Conservation (phyloP, 805 yeast genomes). For the Ogataea dorogensis region DNA sequence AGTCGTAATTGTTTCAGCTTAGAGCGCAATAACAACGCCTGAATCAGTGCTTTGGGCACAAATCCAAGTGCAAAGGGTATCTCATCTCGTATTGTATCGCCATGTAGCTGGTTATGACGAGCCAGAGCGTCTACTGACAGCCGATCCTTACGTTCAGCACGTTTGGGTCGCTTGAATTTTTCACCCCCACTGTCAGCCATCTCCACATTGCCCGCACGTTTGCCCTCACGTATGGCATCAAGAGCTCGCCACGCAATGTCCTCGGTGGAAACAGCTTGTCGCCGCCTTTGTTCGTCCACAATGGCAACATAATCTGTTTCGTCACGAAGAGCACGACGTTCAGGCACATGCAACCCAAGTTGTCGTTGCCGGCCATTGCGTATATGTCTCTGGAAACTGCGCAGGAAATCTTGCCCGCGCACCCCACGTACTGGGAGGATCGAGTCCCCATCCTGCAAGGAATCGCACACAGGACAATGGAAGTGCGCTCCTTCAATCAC, state of each 20-base stretch:
- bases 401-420: constrained; percentile 17
- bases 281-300: constrained; percentile 22
- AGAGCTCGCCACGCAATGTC: constrained; percentile 30
- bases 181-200: constrained; percentile 2
- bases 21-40: constrained; percentile 52
- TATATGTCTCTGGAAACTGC: constrained; percentile 25
- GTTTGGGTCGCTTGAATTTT: constrained; percentile 18
- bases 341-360: constrained; percentile 22
- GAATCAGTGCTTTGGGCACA: constrained; percentile 56
- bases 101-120: constrained; percentile 13
- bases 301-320: constrained; percentile 17
- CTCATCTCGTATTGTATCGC: constrained; percentile 1
- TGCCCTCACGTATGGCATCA: constrained; percentile 23
- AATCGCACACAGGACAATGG: constrained; percentile 38
- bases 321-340: constrained; percentile 8
- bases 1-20: constrained; percentile 43
- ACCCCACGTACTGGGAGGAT: constrained; percentile 15
- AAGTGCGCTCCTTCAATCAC: constrained; percentile 24
- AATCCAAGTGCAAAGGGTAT: constrained; percentile 13
- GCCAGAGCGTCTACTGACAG: constrained; percentile 24
- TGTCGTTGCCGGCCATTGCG: constrained; percentile 21
- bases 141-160: constrained; percentile 6
- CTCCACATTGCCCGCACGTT: constrained; percentile 2
- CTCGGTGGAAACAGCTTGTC: constrained; percentile 5
- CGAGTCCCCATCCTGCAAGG: constrained; percentile 27